Base-by-base conservation (phyloP, 1,284 basidiomycete species). In the Ganoderma leucocontextum region DNA sequence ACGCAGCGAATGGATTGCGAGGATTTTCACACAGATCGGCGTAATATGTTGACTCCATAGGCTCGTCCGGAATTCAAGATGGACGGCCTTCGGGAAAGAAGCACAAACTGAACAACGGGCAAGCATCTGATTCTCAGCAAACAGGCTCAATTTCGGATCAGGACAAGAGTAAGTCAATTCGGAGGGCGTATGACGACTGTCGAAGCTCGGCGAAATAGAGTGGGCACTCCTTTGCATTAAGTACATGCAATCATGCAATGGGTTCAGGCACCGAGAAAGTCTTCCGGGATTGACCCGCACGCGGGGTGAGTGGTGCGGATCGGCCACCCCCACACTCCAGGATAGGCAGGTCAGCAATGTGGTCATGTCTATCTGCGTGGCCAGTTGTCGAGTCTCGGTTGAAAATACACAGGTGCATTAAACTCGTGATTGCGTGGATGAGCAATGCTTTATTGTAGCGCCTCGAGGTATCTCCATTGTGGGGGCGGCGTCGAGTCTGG, bases 101-200 rank as follows among this genome's bases (percentile, higher is more conserved):
- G 33, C 15, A 33, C 17, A 0, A 33, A 6, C 29, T 53, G 29
- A 53, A 33, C 17, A n/a, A 19, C n/a, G 13, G 52, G 52, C 52
- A 35, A 33, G 29, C 52, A 55, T 55, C 52, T 55, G 52, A 55
- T 29, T 53, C 25, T 4, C 52, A 1, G 52, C 29, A 38, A 13
- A 38, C 35, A 62, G 61, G 61, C 61, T 62, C 61, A 62, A 49
- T 38, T 7, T 62, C 61, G 61, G 61, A 38, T 22, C 44, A 35
- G 22, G 7, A 2, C 10, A 19, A 35, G n/a, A 6, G 15, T 12
- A 7, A 62, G 35, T 49, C 35, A 25, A 52, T 19, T n/a, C n/a
- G n/a, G 47, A 35, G 2, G 35, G 7, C 25, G n/a, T 29, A 44
- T 9, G 38, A 10, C 8, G 13, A 19, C 53, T 6, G 42, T 38